phyloP scores from a whole-genome alignment of 495 filamentous ascomycete species.

The Penicillium simplicissimum region DNA sequence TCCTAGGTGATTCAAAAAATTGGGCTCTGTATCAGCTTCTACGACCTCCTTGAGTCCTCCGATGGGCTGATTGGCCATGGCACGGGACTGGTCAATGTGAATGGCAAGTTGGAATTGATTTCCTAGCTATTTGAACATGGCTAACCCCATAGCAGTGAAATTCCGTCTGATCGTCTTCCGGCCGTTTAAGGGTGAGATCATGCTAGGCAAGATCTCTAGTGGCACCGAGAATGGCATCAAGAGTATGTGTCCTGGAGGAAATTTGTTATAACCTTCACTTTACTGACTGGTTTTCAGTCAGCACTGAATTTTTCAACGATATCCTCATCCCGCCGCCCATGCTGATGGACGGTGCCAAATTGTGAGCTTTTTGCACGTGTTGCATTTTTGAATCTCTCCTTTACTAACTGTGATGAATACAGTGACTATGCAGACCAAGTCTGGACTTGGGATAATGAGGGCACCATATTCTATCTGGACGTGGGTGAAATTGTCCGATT shows the following conservation, averaged over 20 bases:
- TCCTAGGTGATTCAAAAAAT: constrained; percentile 69
- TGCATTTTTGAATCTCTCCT: background rate
- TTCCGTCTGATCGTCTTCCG: constrained; percentile 93
- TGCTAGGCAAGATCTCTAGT: constrained; percentile 75
- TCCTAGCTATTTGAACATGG: background rate
- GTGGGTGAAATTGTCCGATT: constrained; percentile 84
- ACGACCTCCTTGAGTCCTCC: constrained; percentile 79
- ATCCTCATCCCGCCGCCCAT: constrained; percentile 73
- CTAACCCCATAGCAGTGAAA: constrained; percentile 59
- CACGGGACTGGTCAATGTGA: constrained; percentile 85
- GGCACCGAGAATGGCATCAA: constrained; percentile 73
- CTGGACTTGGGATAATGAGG: constrained; percentile 78
- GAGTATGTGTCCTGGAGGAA: constrained; percentile 48
- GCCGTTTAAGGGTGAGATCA: constrained; percentile 88
- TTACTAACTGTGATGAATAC: constrained; percentile 27
- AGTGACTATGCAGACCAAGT: constrained; percentile 70
- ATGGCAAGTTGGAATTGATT: constrained; percentile 54
- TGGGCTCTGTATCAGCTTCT: constrained; percentile 89
- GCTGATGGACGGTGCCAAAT: constrained; percentile 70
- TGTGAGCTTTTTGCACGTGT: constrained; percentile 53
- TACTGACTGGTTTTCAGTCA: constrained; percentile 52
- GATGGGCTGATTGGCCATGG: constrained; percentile 93
- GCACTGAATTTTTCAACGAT: constrained; percentile 87
- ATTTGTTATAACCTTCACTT: background rate
- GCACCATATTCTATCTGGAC: constrained; percentile 77